Conservation (phyloP, 805 yeast species). For the Saccharomycopsis fodiens region DNA sequence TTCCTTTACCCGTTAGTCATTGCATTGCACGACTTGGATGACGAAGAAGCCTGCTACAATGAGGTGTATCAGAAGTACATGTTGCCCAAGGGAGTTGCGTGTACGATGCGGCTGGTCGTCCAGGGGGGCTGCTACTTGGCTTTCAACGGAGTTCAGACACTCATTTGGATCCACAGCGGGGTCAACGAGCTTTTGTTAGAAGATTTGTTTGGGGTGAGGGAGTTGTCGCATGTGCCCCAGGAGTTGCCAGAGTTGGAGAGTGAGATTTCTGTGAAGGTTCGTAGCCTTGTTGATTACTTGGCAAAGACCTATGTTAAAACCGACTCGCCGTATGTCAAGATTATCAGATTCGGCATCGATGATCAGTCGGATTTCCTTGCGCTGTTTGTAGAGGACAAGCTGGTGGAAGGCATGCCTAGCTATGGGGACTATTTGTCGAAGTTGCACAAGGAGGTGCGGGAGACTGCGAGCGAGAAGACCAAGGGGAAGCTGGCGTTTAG, state of each 20-base stretch:
- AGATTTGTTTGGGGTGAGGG: slow-evolving; percentile 66
- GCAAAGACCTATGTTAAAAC: slow-evolving; percentile 30
- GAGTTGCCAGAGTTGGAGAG: slow-evolving; percentile 68
- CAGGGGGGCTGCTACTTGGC: slow-evolving; percentile 73
- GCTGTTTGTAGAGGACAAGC: slow-evolving; percentile 66
- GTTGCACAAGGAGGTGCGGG: slow-evolving; percentile 57
- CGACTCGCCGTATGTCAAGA: slow-evolving; percentile 41
- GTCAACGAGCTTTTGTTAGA: slow-evolving; percentile 59
- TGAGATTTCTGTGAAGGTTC: slow-evolving; percentile 58
- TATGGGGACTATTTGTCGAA: slow-evolving; percentile 61
- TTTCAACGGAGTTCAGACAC: slow-evolving; percentile 56
- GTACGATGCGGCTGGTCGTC: slow-evolving; percentile 35
- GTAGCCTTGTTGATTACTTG: slow-evolving; percentile 53
- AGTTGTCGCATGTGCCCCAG: slow-evolving; percentile 27
- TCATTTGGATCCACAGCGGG: slow-evolving; percentile 61
- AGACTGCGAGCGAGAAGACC: slow-evolving; percentile 38
- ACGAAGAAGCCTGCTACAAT: slow-evolving; percentile 42
- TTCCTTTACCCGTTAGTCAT: slow-evolving; percentile 76
- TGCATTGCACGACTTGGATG: slow-evolving; percentile 58
- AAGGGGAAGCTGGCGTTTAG: slow-evolving; percentile 29
- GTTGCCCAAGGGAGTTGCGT: slow-evolving; percentile 42
- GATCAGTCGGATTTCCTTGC: slow-evolving; percentile 47
- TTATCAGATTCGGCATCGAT: slow-evolving; percentile 61
- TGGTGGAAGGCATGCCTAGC: slow-evolving; percentile 43
- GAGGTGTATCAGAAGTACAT: slow-evolving; percentile 32